Percentiles rank a stretch among this genome's conserved stretches.
Evolutionary conservation across 345 rosid species (phyloP).

Genomic region (Psidium friedrichsthalianum): DNA sequence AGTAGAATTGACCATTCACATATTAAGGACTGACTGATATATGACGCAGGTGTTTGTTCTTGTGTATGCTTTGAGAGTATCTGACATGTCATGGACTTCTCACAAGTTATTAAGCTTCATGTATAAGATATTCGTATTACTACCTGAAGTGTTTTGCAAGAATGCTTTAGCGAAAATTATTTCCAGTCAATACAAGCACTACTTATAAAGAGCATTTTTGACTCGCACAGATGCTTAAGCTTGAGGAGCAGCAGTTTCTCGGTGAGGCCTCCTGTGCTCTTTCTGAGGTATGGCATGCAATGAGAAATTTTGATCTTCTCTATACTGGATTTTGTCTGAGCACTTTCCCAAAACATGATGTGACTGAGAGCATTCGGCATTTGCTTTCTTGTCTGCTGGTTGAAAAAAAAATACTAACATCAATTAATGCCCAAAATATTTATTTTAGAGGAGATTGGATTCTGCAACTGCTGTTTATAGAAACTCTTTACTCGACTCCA

Average conservation of each 20-base stretch:
- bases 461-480: background rate
- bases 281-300: slow-evolving; percentile 37
- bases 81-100: background rate
- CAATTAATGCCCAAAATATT: background rate
- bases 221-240: slow-evolving; percentile 51
- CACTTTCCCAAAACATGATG: background rate
- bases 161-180: background rate
- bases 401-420: background rate
- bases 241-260: slow-evolving; percentile 65
- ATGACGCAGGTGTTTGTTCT: background rate
- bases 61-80: background rate
- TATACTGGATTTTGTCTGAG: background rate
- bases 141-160: background rate
- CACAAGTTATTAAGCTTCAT: background rate
- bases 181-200: background rate
- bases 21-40: background rate
- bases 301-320: background rate
- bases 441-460: background rate
- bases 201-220: slow-evolving; percentile 2
- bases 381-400: background rate
- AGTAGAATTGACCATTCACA: background rate
- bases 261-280: slow-evolving; percentile 54
- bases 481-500: background rate
- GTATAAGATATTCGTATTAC: background rate
- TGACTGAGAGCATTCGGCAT: background rate